Evolutionary conservation across 306 rosid genomes (phyloP).

Genomic region (Vigna mungo): DNA sequence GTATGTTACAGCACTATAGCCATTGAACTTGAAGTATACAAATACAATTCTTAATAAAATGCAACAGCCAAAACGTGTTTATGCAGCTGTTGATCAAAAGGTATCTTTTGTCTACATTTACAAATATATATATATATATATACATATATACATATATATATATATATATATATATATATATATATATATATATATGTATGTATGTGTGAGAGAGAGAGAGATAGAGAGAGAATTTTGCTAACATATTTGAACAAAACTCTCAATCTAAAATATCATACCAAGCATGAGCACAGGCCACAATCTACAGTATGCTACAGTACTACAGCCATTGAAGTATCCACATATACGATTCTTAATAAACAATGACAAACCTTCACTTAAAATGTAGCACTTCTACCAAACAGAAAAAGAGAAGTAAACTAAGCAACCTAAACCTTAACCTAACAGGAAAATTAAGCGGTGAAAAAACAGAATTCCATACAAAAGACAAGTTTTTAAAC

Average conservation of each 20-base stretch:
- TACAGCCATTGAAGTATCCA: not conserved
- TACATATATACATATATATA: too few relatives aligned
- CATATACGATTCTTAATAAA: not conserved
- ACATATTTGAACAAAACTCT: not conserved
- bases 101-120: not conserved
- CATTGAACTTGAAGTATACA: not conserved
- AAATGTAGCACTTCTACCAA: not conserved
- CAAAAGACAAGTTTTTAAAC: not conserved
- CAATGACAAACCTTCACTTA: not conserved
- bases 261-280: not conserved
- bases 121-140: not conserved
- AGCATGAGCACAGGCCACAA: not conserved
- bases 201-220: too few relatives aligned
- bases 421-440: not conserved
- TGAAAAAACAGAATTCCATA: not conserved
- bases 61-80: not conserved
- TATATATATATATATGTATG: too few relatives aligned
- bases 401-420: not conserved
- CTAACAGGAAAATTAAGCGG: not conserved
- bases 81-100: not conserved
- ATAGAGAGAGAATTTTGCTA: not conserved
- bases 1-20: not conserved
- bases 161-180: too few relatives aligned
- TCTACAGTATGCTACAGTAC: not conserved
- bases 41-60: not conserved